These are phyloP conservation scores for Ophiocordyceps robertsii DNA, from an alignment of 2,329 filamentous ascomycete species.

Conservation along the genomic window DNA sequence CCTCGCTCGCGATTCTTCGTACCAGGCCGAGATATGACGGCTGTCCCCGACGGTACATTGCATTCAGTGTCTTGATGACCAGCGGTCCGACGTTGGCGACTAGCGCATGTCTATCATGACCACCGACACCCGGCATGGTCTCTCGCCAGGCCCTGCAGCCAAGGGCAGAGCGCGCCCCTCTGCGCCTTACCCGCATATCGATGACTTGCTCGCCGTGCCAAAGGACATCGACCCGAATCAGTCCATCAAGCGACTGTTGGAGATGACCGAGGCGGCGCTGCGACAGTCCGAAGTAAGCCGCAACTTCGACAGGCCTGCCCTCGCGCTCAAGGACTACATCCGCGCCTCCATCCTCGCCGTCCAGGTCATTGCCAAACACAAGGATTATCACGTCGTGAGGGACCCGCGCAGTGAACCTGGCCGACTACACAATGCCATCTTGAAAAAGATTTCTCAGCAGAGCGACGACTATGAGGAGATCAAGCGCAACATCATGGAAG, in stretches of 20 bases:
- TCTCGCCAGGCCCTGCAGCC: constrained; percentile 14
- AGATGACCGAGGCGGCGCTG: constrained; percentile 37
- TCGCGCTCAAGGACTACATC: constrained; percentile 74
- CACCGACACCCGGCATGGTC: constrained; percentile 14
- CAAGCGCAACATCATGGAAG: constrained; percentile 45
- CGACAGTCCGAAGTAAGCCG: constrained; percentile 48
- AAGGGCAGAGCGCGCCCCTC: constrained; percentile 14
- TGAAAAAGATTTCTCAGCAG: constrained; percentile 34
- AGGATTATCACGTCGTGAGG: constrained; percentile 55
- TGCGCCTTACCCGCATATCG: constrained; percentile 35
- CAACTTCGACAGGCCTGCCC: constrained; percentile 53
- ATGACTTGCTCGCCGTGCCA: constrained; percentile 34
- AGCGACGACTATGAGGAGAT: constrained; percentile 40
- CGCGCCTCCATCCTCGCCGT: constrained; percentile 67
- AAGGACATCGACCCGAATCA: constrained; percentile 33
- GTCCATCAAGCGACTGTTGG: constrained; percentile 39
- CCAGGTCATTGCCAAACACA: constrained; percentile 62
- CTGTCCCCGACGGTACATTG: neutral
- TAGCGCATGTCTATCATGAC: constrained; percentile 16
- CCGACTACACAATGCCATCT: constrained; percentile 34
- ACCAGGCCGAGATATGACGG: neutral
- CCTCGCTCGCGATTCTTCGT: neutral
- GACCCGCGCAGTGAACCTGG: constrained; percentile 34
- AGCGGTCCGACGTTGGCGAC: constrained; percentile 3
- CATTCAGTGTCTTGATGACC: neutral